phyloP scores from a whole-genome alignment of 2,329 filamentous ascomycete species.

The Thielaviopsis ethacetica region DNA sequence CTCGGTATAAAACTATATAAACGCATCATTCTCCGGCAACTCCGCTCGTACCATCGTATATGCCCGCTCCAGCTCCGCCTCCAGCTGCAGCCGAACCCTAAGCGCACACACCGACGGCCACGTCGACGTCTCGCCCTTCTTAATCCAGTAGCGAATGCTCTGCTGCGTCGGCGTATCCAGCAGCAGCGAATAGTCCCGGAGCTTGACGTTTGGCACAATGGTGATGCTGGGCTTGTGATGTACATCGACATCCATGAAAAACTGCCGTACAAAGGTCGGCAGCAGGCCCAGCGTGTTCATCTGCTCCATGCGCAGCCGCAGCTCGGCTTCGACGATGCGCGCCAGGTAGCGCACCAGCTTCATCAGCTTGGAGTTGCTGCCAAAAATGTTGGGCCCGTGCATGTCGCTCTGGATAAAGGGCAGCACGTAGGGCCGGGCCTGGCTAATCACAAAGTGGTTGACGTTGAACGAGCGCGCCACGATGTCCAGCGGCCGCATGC shows the following conservation, averaged over 20 bases:
- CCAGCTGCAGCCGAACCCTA: conserved; percentile 66
- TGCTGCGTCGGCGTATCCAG: conserved; percentile 69
- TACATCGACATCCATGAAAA: conserved; percentile 69
- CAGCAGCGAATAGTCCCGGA: conserved; percentile 57
- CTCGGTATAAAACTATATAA: conserved; percentile 2
- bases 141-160: conserved; percentile 70
- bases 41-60: conserved; percentile 60
- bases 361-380: conserved; percentile 39
- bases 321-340: conserved; percentile 56
- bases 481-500: conserved; percentile 11
- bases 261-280: conserved; percentile 51
- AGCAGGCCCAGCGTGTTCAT: conserved; percentile 63
- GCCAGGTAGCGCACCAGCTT: conserved; percentile 42
- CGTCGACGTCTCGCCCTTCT: conserved; percentile 68
- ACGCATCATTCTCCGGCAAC: conserved; percentile 11
- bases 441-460: conserved; percentile 88
- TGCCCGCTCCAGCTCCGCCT: conserved; percentile 72
- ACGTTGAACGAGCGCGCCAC: conserved; percentile 57
- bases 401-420: conserved; percentile 72
- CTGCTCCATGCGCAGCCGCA: conserved; percentile 67
- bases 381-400: conserved; percentile 52
- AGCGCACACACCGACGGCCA: conserved; percentile 81
- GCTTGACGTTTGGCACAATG: conserved; percentile 62
- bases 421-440: conserved; percentile 76
- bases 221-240: conserved; percentile 46